Base-by-base conservation (phyloP, 352 stramenopile species). In the Pseudoperonospora humuli region DNA sequence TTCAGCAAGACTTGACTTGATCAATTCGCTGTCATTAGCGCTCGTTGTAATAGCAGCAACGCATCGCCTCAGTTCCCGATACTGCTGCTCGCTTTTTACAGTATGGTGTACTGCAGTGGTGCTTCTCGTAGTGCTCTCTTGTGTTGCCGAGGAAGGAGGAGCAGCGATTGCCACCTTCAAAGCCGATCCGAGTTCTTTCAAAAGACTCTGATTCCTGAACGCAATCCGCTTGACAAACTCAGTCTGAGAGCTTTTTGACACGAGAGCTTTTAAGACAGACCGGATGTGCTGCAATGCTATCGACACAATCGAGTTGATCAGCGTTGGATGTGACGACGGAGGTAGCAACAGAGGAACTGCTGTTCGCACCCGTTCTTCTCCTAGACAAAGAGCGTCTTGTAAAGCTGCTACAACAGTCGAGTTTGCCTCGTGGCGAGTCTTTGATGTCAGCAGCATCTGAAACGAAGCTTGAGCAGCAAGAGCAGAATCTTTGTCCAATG, bases 181-280 rank as follows among this genome's bases (percentile, higher is more conserved):
- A 20, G 18, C 21, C 3, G 36, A 39, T 7, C 42, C 45, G 0
- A 50, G 28, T 19, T 75, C 54, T 34, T 81, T 81, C 23, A 77
- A 20, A 7, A 79, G 52, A 7, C 33, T 57, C 34, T 75, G 74
- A 31, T 70, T 71, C 5, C 64, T 59, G 24, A 62, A 44, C 0
- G 48, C 50, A 6, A 82, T 28, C 2, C 67, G 67, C 42, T 82
- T 79, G 2, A 64, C 38, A 38, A 85, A 85, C 35, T 71, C 61
- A 0, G 64, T 64, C n/a, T 73, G 58, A 4, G 60, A 42, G 20
- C 59, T 75, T 54, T 70, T 73, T 0, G 67, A 57, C 11, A 80
- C 52, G 6, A 82, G 40, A 6, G 35, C 63, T 18, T 57, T 50
- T 9, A 76, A 39, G 2, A 58, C 51, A n/a, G 23, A 45, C 9